Evolutionary conservation across 2,329 filamentous ascomycete species (phyloP).

Genomic region (Botryotinia convoluta): DNA sequence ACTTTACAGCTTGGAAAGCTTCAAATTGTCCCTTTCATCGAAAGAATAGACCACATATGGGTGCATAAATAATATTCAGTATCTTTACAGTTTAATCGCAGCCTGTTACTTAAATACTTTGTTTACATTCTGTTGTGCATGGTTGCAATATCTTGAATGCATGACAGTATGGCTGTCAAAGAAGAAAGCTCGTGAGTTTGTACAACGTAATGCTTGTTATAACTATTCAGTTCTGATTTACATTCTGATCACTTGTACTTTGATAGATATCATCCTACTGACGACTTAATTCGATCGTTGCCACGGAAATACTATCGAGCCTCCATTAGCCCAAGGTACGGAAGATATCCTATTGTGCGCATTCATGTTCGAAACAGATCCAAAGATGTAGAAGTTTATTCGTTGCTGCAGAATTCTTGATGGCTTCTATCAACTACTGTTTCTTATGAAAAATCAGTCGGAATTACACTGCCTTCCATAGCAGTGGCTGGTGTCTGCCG

Average conservation of each 20-base stretch:
- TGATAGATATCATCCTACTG: slow-evolving; percentile 61
- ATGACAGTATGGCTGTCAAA: slow-evolving; percentile 52
- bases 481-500: neutral
- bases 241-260: slow-evolving; percentile 4
- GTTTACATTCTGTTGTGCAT: slow-evolving; percentile 6
- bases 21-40: neutral
- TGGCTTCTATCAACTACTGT: neutral
- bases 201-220: slow-evolving; percentile 17
- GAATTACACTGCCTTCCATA: neutral
- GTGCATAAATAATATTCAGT: slow-evolving; percentile 1
- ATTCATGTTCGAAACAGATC: neutral
- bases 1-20: neutral
- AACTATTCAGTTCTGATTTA: neutral
- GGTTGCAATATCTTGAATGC: slow-evolving; percentile 25
- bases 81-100: neutral
- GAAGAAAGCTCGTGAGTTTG: slow-evolving; percentile 51
- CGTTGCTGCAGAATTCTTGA: neutral
- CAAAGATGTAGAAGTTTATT: neutral
- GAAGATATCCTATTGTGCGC: slow-evolving; percentile 21
- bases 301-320: slow-evolving; percentile 67
- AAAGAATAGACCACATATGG: neutral
- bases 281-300: slow-evolving; percentile 58
- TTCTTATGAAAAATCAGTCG: neutral
- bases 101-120: neutral
- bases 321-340: slow-evolving; percentile 63